A percentile compares a stretch with the other conserved stretches of the same genome.
Evolutionary conservation across 345 rosid species (phyloP).

Genomic region (Eucalyptus curtisii): DNA sequence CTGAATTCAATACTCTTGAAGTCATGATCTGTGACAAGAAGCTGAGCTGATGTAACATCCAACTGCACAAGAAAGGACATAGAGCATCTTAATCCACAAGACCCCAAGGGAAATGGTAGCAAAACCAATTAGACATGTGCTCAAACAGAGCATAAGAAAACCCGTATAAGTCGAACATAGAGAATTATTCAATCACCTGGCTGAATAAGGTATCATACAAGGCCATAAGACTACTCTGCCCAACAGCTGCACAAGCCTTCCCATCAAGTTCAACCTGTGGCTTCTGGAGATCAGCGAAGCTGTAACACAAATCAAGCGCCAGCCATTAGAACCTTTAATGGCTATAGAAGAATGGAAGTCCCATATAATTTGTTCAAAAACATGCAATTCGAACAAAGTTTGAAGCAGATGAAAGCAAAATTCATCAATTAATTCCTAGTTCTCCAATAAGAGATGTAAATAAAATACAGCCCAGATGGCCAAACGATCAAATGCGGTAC

Average conservation of each 20-base stretch:
- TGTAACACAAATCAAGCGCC: background rate
- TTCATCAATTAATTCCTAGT: background rate
- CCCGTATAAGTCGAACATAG: background rate
- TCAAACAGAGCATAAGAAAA: background rate
- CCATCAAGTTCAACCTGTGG: constrained; percentile 90
- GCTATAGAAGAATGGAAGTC: background rate
- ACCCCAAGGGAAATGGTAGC: background rate
- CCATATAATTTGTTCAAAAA: background rate
- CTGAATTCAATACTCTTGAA: constrained; percentile 76
- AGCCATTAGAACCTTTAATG: background rate
- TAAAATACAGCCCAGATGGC: background rate
- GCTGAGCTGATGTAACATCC: constrained; percentile 94
- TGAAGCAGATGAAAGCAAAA: background rate
- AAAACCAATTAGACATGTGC: background rate
- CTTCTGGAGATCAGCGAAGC: constrained; percentile 97
- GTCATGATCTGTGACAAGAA: constrained; percentile 87
- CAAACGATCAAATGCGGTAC: background rate
- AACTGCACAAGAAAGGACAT: constrained; percentile 34
- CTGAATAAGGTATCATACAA: constrained; percentile 80
- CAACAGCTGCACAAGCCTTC: constrained; percentile 99
- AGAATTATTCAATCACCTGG: constrained; percentile 30
- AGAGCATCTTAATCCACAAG: background rate
- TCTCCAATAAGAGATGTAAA: background rate
- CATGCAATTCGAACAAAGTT: background rate
- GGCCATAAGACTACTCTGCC: constrained; percentile 96